Conservation (phyloP, 331 rosid genomes). For the Malus hybrid region DNA sequence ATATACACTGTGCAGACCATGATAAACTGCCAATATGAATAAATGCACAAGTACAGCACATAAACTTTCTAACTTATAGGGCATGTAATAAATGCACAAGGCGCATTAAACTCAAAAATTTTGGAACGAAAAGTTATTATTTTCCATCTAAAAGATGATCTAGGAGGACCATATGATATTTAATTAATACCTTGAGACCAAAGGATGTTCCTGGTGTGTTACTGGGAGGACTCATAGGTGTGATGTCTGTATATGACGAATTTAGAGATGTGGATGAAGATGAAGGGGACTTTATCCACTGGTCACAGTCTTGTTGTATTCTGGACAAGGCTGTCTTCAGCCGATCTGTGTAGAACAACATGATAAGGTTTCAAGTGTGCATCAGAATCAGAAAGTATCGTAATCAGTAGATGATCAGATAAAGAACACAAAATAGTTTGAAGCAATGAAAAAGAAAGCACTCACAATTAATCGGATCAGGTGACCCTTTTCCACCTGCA, state of each 20-base stretch:
- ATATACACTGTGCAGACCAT: neutral
- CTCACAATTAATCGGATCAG: slow-evolving; percentile 63
- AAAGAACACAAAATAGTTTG: neutral
- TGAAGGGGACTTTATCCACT: slow-evolving; percentile 58
- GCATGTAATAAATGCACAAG: neutral
- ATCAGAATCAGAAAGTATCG: slow-evolving; percentile 9
- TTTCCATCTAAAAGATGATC: neutral
- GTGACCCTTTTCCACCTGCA: slow-evolving; percentile 64
- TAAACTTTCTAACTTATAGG: neutral
- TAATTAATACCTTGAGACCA: slow-evolving; percentile 74
- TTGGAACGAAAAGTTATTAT: neutral
- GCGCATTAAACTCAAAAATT: neutral
- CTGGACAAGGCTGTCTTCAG: slow-evolving; percentile 81
- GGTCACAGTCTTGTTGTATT: slow-evolving; percentile 77
- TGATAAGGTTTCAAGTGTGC: slow-evolving; percentile 18
- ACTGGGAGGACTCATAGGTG: slow-evolving; percentile 59
- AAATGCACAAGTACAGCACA: neutral
- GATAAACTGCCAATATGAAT: neutral
- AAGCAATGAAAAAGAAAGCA: slow-evolving; percentile 19
- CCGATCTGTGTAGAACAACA: slow-evolving; percentile 55
- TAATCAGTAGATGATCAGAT: neutral
- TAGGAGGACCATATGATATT: neutral
- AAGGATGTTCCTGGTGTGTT: slow-evolving; percentile 43
- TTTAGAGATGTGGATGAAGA: slow-evolving; percentile 50
- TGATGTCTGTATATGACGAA: slow-evolving; percentile 52